Evolutionary conservation across 331 rosid genomes (phyloP), one percentile per base, ranked within the genome.

Genomic region (Saraca asoca): DNA sequence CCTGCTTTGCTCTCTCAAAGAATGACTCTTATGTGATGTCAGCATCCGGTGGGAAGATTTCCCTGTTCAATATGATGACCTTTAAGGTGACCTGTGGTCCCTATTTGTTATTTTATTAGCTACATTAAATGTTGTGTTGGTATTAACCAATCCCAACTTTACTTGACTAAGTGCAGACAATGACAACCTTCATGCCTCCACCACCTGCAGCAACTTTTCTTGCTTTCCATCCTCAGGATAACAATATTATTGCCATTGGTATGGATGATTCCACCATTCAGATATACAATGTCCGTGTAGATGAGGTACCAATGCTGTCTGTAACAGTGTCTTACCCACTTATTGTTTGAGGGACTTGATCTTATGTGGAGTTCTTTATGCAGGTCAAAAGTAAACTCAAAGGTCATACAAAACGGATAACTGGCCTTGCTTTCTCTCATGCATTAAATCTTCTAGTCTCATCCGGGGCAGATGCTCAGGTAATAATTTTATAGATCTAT

Each of bases 401-500:
- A 79, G 98, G 98, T 54, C 98, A 93, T 69, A 84, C 96, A 48
- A 93, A 93, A 80, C 88, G 97, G 80, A 90, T 93, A 18, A 90
- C 98, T 37, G 98, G 98, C 66, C 91, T 93, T 62, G 98, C 97
- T 67, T 93, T 93, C 79, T 93, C 98, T 69, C 95, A 93, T 62
- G 82, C 76, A 14, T 75, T 90, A 68, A 93, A 82, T 65, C 89
- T 84, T 59, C 88, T 93, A 62, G 91, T 93, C 72, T 93, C 98
- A 73, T 93, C 98, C 0, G 98, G 98, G 64, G 97, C 95, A 0
- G 98, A 93, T 73, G 86, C 98, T 59, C 98, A 93, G 98, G 98
- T 93, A 70, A 66, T 66, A 10, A 69, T 24, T 24, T 24, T 24
- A 24, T 24, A 24, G 2, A 24, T 24, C 3, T 24, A 1, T 24